Evolutionary conservation across 192 early-diverging fungal genomes (phyloP), one percentile per base, ranked within the genome.

Genomic region (Coemansia sp.): DNA sequence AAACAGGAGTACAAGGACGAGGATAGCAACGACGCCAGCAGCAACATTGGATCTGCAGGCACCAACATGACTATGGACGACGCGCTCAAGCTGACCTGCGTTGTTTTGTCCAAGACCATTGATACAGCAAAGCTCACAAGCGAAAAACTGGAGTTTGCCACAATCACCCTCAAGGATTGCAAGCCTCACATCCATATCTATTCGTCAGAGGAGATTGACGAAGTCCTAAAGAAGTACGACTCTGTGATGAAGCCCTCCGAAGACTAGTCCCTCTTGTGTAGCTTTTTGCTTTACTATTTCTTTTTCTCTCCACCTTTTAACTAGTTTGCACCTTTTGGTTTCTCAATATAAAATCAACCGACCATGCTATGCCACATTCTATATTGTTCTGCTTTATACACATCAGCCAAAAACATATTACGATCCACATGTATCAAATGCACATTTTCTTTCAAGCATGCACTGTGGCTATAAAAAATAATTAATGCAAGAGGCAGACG

Each of bases 1-100:
- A 95, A 97, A 77, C 93, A 95, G 63, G 95, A 99, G 81, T 95
- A 98, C 73, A 97, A 95, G 75, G 97, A 99, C 60, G 85, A 85
- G 20, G 79, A 74, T 11, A 42, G 32, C 19, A 71, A 69, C 10
- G 57, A 25, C 10, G 20, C 57, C 19, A 46, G 42, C 28, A 20
- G 45, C 18, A 48, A 25, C 13, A 1, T 19, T 4, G 20, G 34
- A 24, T 50, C 62, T 3, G 70, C 62, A 27, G 62, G 58, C 16
- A 55, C 58, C 14, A 55, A 67, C 8, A 74, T 81, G 71, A 85
- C 88, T 3, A 78, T 99, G 69, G 84, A 92, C 50, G 94, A 98
- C 55, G 94, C 95, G n/a, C 90, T 90, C 50, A 86, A 82, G 50
- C 82, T 98, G 68, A 93, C 95, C 6, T 85, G 95, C 62, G 93